Evolutionary conservation across 169 alveolate species (phyloP).

Genomic region (Theileria orientalis): DNA sequence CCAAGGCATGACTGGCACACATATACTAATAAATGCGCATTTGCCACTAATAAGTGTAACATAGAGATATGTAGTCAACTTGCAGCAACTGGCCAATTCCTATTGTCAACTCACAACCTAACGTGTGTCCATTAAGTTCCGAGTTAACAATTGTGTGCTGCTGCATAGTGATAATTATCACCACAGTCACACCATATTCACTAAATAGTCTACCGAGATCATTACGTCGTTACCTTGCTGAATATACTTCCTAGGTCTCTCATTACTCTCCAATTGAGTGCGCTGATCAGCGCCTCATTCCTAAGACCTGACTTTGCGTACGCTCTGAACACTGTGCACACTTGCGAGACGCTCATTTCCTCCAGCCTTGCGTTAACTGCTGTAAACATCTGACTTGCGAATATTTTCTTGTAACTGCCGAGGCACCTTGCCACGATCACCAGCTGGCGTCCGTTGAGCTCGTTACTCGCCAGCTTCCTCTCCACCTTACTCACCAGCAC

Average conservation of each 20-base stretch:
- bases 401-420: slow-evolving; percentile 5
- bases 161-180: no score
- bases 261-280: background rate
- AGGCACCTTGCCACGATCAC: slow-evolving; percentile 1
- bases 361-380: background rate
- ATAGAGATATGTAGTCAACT: no score
- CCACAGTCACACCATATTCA: no score
- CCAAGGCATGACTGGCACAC: no score
- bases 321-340: slow-evolving; percentile 6
- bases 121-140: no score
- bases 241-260: no score
- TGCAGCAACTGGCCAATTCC: no score
- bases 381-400: slow-evolving; percentile 4
- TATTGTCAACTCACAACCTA: no score
- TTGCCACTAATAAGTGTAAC: background rate
- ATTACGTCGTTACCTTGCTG: no score
- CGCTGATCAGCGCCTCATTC: slow-evolving; percentile 3
- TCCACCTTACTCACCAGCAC: background rate
- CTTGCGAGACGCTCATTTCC: slow-evolving; percentile 13
- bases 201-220: no score
- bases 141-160: no score
- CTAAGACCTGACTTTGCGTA: slow-evolving; percentile 4
- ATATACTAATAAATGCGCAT: background rate
- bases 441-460: background rate
- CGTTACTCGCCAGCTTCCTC: background rate